Base-by-base conservation (phyloP, 768 basidiomycete genomes). In the Heimioporus sp. region DNA sequence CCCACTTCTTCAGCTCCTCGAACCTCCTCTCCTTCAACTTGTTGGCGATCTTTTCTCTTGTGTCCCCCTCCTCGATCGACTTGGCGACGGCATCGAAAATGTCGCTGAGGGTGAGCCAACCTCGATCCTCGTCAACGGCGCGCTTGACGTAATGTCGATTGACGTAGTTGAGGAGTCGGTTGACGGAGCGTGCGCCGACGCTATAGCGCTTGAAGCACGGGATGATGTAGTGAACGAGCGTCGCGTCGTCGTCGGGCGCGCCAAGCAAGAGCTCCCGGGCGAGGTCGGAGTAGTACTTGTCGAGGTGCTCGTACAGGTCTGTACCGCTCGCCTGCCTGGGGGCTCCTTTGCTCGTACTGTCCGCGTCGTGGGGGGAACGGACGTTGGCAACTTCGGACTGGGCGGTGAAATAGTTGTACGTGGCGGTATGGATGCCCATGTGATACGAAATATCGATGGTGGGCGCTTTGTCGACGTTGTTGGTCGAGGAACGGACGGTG, bases 341-440 rank as follows among this genome's bases (percentile, higher is more conserved):
- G 35, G 61, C 44, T 24, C 68, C 65, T 42, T 62, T 65, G 19
- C 70, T 72, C 43, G 62, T 43, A 19, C 54, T 20, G 43, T 52
- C 55, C 5, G 24, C 17, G 34, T 48, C 54, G 34, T 40, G 45
- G 2, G 52, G 45, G 13, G 57, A 55, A 19, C 57, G 56, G 20
- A 67, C 52, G 38, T 71, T 73, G 43, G 68, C 62, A 28, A 69
- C 68, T 62, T 86, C 84, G 53, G 73, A 77, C 66, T 81, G 80
- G n/a, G 79, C 65, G 48, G 80, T 81, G 64, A 83, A 81, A 80
- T 88, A 90, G 72, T 89, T 87, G 75, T 90, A 90, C 50, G 83
- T 82, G n/a, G 87, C 85, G 17, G 87, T 87, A 67, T 90, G 86
- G 37, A 90, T 84, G 52, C 86, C 86, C 65, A 86, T 81, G 62